Base-by-base conservation (phyloP, 306 rosid species). In the Malus orientalis region DNA sequence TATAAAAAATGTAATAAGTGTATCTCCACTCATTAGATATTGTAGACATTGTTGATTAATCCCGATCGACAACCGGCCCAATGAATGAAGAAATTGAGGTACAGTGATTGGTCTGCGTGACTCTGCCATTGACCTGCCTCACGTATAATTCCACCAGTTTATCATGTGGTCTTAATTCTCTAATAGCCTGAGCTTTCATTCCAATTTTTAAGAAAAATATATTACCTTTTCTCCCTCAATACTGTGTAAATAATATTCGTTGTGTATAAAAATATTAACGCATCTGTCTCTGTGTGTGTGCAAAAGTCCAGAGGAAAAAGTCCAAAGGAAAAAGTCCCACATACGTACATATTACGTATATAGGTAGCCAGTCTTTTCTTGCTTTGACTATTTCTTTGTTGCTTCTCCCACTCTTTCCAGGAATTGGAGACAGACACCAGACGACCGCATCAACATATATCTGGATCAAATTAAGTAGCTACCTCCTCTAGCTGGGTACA, bases 371-470 rank as follows among this genome's bases (percentile, higher is more conserved):
- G 33, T 22, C 18, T 19, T 71, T 69, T 32, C 13, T 38, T 58
- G 27, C 65, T 33, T 59, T 32, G 51, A 57, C 42, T 22, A 76
- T 71, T 81, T 81, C 81, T 23, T 15, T 6, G 68, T 67, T 16
- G 54, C 51, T 83, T 66, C 86, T 36, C 7, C 20, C 27, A 8
- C 80, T 44, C 22, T 36, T 78, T 75, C 83, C 20, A 6, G 70
- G 78, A 79, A 79, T 47, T 29, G 74, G 67, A 53, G 33, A 38
- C 57, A 61, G 10, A 58, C 67, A 27, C 38, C 18, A 27, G 67
- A 27, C 14, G 38, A 27, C 67, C n/a, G 14, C 8, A 25, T 6
- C 36, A 13, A 1, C 14, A 25, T 13, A 15, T 49, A 49, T 49
- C 3, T 58, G 16, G 63, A 11, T 58, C 54, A 15, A 49, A 49